Conservation (phyloP, 75 land plant genomes). For the Selaginella moellendorffii region DNA sequence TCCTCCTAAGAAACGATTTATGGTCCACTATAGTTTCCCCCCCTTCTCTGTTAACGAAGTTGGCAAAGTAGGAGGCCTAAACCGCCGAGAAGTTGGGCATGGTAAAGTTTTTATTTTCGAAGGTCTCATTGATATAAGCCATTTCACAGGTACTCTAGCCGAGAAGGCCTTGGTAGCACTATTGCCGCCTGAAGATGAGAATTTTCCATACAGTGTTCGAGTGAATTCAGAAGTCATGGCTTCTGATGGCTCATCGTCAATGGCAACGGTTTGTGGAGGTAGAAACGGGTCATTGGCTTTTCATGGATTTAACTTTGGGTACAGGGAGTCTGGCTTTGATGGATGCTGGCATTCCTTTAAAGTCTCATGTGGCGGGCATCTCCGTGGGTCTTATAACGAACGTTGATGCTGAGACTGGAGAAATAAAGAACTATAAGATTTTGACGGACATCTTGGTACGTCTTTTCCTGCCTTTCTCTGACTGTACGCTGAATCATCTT, state of each 20-base stretch:
- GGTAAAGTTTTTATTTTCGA: too few species aligned
- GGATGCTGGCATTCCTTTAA: constrained; percentile 95
- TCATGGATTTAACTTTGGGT: neutral
- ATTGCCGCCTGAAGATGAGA: constrained; percentile 63
- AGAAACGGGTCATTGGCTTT: neutral
- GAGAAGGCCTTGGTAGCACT: constrained; percentile 93
- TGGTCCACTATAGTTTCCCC: constrained; percentile 95
- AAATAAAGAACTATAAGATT: constrained; percentile 56
- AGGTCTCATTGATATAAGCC: neutral
- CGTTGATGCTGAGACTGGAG: constrained; percentile 53
- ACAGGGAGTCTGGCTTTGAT: constrained; percentile 87
- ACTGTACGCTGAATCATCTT: too few species aligned
- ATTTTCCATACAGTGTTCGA: constrained; percentile 80
- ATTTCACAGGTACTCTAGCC: constrained; percentile 60
- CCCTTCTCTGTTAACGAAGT: constrained; percentile 90
- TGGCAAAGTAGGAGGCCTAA: constrained; percentile 62
- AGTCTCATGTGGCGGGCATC: constrained; percentile 82
- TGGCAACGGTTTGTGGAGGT: constrained; percentile 99
- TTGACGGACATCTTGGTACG: constrained; percentile 75
- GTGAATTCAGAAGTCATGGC: constrained; percentile 88
- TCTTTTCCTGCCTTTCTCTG: neutral
- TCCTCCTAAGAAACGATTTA: constrained; percentile 70
- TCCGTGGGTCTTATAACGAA: constrained; percentile 86
- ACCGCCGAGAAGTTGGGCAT: constrained; percentile 94
- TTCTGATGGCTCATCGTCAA: constrained; percentile 95